Evolutionary conservation across 371 early-diverging fungal species (phyloP).

Genomic region (Saksenaea oblongispora): DNA sequence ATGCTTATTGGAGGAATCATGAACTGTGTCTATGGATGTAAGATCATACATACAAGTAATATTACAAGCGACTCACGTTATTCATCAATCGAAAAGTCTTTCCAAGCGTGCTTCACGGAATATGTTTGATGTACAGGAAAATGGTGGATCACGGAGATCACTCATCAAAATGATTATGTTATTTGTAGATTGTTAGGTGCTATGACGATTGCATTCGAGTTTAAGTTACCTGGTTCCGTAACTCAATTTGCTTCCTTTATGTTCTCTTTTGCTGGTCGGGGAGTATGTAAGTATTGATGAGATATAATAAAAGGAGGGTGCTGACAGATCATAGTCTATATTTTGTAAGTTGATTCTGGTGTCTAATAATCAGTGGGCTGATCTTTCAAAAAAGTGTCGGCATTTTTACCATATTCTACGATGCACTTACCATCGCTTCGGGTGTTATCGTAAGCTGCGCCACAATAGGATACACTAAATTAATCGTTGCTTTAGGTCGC

Average conservation of each 20-base stretch:
- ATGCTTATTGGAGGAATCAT: conserved; percentile 15
- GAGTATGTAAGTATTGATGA: conserved; percentile 10
- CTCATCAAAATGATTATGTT: not conserved
- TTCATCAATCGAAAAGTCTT: conserved; percentile 3
- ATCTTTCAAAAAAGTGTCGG: conserved; percentile 8
- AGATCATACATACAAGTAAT: not conserved
- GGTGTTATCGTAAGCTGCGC: conserved; percentile 13
- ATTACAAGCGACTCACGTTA: no score
- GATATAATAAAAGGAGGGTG: not conserved
- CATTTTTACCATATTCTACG: conserved; percentile 11
- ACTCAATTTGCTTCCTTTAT: conserved; percentile 15
- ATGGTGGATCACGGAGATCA: not conserved
- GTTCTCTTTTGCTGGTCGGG: conserved; percentile 16
- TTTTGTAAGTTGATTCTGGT: conserved; percentile 11
- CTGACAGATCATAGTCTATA: conserved; percentile 6
- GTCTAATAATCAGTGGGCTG: not conserved
- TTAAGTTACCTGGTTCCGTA: conserved; percentile 7
- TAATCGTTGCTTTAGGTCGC: no score
- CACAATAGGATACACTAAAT: no score
- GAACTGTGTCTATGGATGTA: conserved; percentile 3
- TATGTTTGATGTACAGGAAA: conserved; percentile 13
- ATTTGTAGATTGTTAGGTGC: conserved; percentile 9
- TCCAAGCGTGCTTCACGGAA: conserved; percentile 15
- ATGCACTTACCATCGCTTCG: conserved; percentile 7
- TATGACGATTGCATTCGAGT: conserved; percentile 14